Evolutionary conservation across 2,329 filamentous ascomycete species (phyloP), one percentile per base, ranked within the genome.

Genomic region (Cladosporium austrohemisphaericum): DNA sequence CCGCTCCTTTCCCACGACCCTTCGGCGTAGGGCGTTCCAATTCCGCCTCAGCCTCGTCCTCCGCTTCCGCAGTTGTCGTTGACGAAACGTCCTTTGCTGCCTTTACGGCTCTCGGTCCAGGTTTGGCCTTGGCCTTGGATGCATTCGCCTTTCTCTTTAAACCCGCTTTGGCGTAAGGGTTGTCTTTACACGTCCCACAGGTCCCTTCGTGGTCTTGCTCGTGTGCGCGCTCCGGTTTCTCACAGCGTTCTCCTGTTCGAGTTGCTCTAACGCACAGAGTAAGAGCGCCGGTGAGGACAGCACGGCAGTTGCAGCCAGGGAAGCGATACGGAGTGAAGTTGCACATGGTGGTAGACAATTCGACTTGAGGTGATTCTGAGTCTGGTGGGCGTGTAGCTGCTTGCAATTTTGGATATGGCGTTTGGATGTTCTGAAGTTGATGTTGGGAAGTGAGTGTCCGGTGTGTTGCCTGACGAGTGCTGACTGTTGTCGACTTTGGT

Each of bases 301-400:
- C 10, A 16, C 3, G 10, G 38, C 38, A 41, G 25, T 10, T 22
- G 38, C 38, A 45, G 41, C 28, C 26, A 10, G 31, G 13, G 29
- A 35, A 35, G 31, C 32, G 41, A 31, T 26, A 18, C 9, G 41
- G 41, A 5, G 31, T 45, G 31, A 45, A 35, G 29, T 20, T 45
- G 41, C 41, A 45, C 41, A 45, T 45, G 13, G 19, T 45, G 13
- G 28, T 14, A n/a, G n/a, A n/a, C n/a, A n/a, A n/a, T n/a, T n/a
- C n/a, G n/a, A n/a, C n/a, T n/a, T n/a, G 40, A 31, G 16, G 40
- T 32, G 16, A 5, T n/a, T 29, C 14, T 22, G 22, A 19, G 22
- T 5, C 11, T 14, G 14, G 13, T 33, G 20, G 22, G 13, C n/a
- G 20, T 35, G 8, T 35, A 16, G 20, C 26, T 18, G 31, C 25